A percentile compares a stretch with the other conserved stretches of the same genome.
Conservation (phyloP, 108 stramenopile species). For the Cylindrotheca fusiformis region DNA sequence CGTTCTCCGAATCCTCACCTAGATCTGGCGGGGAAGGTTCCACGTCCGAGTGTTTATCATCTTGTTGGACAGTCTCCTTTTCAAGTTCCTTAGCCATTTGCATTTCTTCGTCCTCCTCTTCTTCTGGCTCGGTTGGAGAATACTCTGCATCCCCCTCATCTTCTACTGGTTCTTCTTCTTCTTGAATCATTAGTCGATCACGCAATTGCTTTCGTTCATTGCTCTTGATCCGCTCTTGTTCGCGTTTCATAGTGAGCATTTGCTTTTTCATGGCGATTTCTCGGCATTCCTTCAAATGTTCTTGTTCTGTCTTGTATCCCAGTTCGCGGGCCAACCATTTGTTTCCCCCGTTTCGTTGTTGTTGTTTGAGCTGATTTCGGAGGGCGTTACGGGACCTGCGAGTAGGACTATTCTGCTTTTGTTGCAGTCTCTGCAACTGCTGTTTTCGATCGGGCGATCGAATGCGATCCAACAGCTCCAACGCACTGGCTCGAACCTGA, state of each 20-base stretch:
- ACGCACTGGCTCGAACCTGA: constrained; percentile 14
- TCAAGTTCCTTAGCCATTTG: constrained; percentile 45
- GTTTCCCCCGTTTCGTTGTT: constrained; percentile 68
- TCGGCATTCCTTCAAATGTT: constrained; percentile 80
- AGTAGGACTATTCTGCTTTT: neutral
- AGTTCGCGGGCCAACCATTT: constrained; percentile 86
- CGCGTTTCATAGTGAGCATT: constrained; percentile 38
- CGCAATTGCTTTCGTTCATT: constrained; percentile 42
- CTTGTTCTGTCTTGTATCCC: constrained; percentile 78
- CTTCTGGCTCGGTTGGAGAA: constrained; percentile 19
- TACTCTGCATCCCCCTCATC: constrained; percentile 30
- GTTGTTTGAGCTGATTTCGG: constrained; percentile 44
- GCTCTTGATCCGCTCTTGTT: constrained; percentile 48
- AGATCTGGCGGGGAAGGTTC: neutral
- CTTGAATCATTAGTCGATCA: constrained; percentile 30
- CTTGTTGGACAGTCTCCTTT: neutral
- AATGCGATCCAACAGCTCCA: constrained; percentile 18
- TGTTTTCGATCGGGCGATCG: constrained; percentile 10
- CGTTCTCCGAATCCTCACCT: neutral
- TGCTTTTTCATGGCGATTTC: constrained; percentile 63
- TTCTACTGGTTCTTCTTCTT: constrained; percentile 23
- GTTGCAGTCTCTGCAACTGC: neutral
- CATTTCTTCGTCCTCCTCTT: constrained; percentile 60
- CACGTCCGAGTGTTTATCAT: neutral
- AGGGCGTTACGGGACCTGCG: constrained; percentile 40